Evolutionary conservation across 495 filamentous ascomycete genomes (phyloP), one percentile per base, ranked within the genome.

Genomic region (Letharia columbiana): DNA sequence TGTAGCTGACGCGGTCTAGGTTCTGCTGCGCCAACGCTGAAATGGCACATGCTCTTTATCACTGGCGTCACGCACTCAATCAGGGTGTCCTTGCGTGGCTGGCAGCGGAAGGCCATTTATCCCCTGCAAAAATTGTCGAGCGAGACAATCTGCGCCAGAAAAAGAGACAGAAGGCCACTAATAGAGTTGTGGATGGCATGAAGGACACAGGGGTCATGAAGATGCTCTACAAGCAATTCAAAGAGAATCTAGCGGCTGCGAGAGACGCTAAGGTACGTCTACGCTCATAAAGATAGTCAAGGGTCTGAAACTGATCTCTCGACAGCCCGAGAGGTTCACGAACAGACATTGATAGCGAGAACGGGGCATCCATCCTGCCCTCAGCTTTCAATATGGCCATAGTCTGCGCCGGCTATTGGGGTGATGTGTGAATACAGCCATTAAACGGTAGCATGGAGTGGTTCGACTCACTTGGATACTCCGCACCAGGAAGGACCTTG

Each of bases 41-140:
- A 63, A 85, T 84, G 20, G 87, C 87, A 0, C 90, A 93, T 69
- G 81, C 79, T 0, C 78, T 93, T 3, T 79, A 81, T 1, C 90
- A 94, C 74, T 94, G 90, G 90, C 87, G 88, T 52, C 82, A 82
- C 70, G 83, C 85, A 41, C 84, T 93, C 52, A 87, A 89, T 67
- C 79, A 88, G 67, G 88, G 80, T 81, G 86, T 91, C 5, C 78
- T 88, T 18, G 78, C 84, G 20, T 83, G 83, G 62, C 82, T 94
- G 7, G 71, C 76, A 8, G 70, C 70, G 17, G 76, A 83, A 60
- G 87, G 87, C 15, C 80, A 85, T 65, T 73, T 82, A 42, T 73
- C 73, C 0, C 75, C 82, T 10, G 72, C 81, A 4, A 80, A 84
- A 62, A 77, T 89, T 33, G 71, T 87, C 6, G 73, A 82, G 68